Evolutionary conservation across 139 green algal species (phyloP).

Genomic region (Chlorella vulgaris): DNA sequence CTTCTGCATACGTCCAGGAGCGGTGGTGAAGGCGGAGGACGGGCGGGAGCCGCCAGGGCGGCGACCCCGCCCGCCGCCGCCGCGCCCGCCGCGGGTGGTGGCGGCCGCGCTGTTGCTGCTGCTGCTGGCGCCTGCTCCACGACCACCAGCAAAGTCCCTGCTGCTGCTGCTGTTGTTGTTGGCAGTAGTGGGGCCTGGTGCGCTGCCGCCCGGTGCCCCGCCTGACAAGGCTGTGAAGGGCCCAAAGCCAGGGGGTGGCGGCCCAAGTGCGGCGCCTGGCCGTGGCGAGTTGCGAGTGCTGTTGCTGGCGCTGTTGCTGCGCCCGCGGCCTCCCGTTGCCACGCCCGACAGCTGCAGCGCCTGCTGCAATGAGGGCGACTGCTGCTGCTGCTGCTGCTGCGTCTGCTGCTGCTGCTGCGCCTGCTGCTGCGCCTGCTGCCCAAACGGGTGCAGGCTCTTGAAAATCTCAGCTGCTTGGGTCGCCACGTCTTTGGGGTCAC

Average conservation of each 20-base stretch:
- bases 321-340: background rate
- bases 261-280: background rate
- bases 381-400: background rate
- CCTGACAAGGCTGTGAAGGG: background rate
- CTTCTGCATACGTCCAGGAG: constrained; percentile 49
- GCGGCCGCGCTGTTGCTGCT: background rate
- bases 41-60: background rate
- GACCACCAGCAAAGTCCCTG: background rate
- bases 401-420: too few species aligned
- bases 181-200: background rate
- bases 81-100: constrained; percentile 18
- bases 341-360: background rate
- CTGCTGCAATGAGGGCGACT: background rate
- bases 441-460: constrained; percentile 16
- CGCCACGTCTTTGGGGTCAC: constrained; percentile 18
- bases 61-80: background rate
- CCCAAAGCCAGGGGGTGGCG: background rate
- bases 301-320: background rate
- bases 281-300: background rate
- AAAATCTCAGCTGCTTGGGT: constrained; percentile 48
- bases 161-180: background rate
- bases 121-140: background rate
- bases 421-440: background rate
- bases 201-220: background rate
- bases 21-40: constrained; percentile 22